phyloP scores from a whole-genome alignment of 2,329 filamentous ascomycete species.

The Aspergillus hortae region DNA sequence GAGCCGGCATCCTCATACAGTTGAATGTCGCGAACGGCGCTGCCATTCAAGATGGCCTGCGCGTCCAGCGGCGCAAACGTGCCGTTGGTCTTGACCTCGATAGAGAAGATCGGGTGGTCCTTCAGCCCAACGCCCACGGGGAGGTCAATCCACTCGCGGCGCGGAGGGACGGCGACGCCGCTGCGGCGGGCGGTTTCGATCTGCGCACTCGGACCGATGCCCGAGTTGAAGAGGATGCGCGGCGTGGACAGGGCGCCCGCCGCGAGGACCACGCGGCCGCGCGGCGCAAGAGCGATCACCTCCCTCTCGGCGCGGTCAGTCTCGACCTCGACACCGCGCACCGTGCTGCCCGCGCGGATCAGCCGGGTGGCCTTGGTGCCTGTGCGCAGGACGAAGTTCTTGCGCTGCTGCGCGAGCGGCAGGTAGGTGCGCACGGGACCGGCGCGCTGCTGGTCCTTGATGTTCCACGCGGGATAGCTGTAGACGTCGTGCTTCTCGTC shows the following conservation, averaged over 20 bases:
- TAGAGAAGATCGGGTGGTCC: slow-evolving; percentile 35
- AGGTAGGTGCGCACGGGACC: slow-evolving; percentile 71
- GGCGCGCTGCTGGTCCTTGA: slow-evolving; percentile 61
- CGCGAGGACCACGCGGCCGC: slow-evolving; percentile 65
- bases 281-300: slow-evolving; percentile 57
- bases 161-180: slow-evolving; percentile 38
- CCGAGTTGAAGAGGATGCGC: slow-evolving; percentile 65
- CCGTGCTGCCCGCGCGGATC: slow-evolving; percentile 58
- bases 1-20: slow-evolving; percentile 18
- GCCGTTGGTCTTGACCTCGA: slow-evolving; percentile 15
- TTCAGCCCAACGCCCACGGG: slow-evolving; percentile 51
- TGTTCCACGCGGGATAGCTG: slow-evolving; percentile 65
- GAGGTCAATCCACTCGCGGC: slow-evolving; percentile 48
- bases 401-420: slow-evolving; percentile 54
- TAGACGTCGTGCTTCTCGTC: slow-evolving; percentile 64
- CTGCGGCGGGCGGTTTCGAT: slow-evolving; percentile 45
- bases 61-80: slow-evolving; percentile 17
- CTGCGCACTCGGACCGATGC: slow-evolving; percentile 60
- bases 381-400: slow-evolving; percentile 65
- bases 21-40: slow-evolving; percentile 17
- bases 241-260: slow-evolving; percentile 67
- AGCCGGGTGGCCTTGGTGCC: slow-evolving; percentile 66
- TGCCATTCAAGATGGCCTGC: slow-evolving; percentile 16
- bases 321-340: slow-evolving; percentile 50
- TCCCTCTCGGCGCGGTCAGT: slow-evolving; percentile 46